Percentiles rank a stretch among this genome's conserved stretches.
These are phyloP conservation scores for Trichoderma endophyticum DNA, from an alignment of 2,329 filamentous ascomycete genomes.

Conservation along the genomic window DNA sequence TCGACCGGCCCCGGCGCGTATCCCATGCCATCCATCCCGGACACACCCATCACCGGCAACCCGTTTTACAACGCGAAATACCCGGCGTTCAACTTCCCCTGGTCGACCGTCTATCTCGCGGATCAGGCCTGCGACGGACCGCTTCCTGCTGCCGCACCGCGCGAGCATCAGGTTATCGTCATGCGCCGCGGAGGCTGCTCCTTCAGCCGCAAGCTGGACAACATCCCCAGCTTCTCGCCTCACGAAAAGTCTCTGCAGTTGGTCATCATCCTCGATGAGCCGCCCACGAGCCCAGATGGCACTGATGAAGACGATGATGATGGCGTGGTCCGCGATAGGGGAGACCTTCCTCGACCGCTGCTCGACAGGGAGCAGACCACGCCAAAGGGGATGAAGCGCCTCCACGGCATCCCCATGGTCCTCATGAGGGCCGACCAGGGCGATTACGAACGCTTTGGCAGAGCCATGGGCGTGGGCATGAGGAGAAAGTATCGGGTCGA, in stretches of 20 bases:
- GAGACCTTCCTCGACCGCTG: slow-evolving; percentile 55
- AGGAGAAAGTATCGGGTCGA: slow-evolving; percentile 75
- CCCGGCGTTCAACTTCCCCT: slow-evolving; percentile 52
- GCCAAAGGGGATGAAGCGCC: slow-evolving; percentile 63
- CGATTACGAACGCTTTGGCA: slow-evolving; percentile 58
- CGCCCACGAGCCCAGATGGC: neutral
- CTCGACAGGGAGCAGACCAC: slow-evolving; percentile 73
- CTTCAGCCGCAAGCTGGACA: slow-evolving; percentile 77
- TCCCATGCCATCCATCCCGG: slow-evolving; percentile 63
- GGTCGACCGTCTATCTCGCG: slow-evolving; percentile 69
- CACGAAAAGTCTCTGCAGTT: slow-evolving; percentile 64
- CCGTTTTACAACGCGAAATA: slow-evolving; percentile 41
- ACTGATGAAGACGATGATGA: neutral
- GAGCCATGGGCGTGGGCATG: slow-evolving; percentile 68
- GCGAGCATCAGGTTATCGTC: slow-evolving; percentile 72
- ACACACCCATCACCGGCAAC: slow-evolving; percentile 47
- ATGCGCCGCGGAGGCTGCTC: slow-evolving; percentile 79
- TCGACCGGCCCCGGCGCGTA: slow-evolving; percentile 59
- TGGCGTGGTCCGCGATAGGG: slow-evolving; percentile 34
- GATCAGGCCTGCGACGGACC: slow-evolving; percentile 63
- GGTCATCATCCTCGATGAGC: slow-evolving; percentile 66
- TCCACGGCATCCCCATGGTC: slow-evolving; percentile 74
- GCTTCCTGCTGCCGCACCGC: slow-evolving; percentile 49
- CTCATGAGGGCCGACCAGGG: slow-evolving; percentile 71
- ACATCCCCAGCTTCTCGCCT: slow-evolving; percentile 76